phyloP scores from a whole-genome alignment of 225 moss, liverwort and hornwort species.

The Physcomitrium patens region DNA sequence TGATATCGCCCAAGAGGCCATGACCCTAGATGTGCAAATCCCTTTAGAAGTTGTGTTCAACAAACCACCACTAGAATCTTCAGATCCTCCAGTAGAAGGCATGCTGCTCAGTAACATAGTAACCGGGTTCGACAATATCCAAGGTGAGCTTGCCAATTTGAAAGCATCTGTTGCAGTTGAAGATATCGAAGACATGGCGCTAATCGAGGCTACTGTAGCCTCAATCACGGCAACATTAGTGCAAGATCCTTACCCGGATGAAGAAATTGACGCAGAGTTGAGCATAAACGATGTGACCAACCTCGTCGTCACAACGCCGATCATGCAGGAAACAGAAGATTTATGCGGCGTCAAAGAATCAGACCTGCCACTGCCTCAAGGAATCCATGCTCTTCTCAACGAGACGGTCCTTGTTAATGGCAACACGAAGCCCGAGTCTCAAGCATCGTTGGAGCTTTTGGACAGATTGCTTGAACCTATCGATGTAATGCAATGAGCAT shows the following conservation, averaged over 20 bases:
- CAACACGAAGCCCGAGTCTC: constrained; percentile 18
- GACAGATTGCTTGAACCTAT: neutral
- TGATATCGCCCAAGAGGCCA: neutral
- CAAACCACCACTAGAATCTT: neutral
- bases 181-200: neutral
- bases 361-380: constrained; percentile 41
- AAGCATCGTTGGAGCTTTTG: neutral
- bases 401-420: constrained; percentile 39
- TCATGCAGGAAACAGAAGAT: constrained; percentile 19
- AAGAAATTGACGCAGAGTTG: neutral
- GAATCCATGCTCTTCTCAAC: constrained; percentile 56
- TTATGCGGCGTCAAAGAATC: constrained; percentile 34
- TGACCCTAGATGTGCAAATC: neutral
- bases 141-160: neutral
- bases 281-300: neutral
- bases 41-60: neutral
- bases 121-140: neutral
- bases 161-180: constrained; percentile 3
- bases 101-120: neutral
- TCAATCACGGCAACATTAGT: neutral
- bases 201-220: neutral
- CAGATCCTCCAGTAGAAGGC: neutral
- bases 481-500: neutral
- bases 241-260: neutral
- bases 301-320: neutral